A percentile compares a stretch with the other conserved stretches of the same genome.
Conservation (phyloP, 345 rosid species). For the Eucalyptus virginea region DNA sequence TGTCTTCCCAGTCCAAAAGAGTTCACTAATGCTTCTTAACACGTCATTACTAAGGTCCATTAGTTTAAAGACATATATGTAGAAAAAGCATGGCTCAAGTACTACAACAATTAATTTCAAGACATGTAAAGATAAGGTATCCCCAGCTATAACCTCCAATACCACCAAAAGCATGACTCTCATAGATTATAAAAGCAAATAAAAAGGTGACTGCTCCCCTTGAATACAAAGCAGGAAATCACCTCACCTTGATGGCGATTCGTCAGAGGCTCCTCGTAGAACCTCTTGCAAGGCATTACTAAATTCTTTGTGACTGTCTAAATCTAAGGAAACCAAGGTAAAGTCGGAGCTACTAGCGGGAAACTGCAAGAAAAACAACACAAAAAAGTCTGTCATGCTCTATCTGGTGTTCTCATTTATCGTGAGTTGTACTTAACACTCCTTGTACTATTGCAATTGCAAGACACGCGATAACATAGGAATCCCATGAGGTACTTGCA, state of each 20-base stretch:
- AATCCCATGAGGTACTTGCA: neutral
- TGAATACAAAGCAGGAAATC: neutral
- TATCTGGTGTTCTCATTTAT: neutral
- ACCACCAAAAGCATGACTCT: neutral
- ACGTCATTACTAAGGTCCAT: neutral
- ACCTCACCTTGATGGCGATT: conserved; percentile 51
- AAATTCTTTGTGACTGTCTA: conserved; percentile 51
- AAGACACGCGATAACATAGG: neutral
- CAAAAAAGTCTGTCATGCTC: neutral
- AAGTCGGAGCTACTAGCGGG: conserved; percentile 48
- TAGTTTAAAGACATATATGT: neutral
- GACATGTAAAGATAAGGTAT: neutral
- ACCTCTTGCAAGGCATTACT: conserved; percentile 37
- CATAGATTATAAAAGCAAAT: neutral
- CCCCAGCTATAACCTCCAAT: neutral
- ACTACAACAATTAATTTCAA: neutral
- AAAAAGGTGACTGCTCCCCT: neutral
- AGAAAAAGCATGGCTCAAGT: neutral
- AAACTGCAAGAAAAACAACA: conserved; percentile 52
- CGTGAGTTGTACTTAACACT: neutral
- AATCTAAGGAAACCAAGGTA: conserved; percentile 39
- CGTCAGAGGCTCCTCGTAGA: conserved; percentile 45
- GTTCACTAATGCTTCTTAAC: neutral
- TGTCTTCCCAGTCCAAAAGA: neutral
- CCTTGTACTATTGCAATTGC: neutral